Conservation (phyloP, 176 grass and related monocot genomes). For the Ampelocalamus luodianensis region DNA sequence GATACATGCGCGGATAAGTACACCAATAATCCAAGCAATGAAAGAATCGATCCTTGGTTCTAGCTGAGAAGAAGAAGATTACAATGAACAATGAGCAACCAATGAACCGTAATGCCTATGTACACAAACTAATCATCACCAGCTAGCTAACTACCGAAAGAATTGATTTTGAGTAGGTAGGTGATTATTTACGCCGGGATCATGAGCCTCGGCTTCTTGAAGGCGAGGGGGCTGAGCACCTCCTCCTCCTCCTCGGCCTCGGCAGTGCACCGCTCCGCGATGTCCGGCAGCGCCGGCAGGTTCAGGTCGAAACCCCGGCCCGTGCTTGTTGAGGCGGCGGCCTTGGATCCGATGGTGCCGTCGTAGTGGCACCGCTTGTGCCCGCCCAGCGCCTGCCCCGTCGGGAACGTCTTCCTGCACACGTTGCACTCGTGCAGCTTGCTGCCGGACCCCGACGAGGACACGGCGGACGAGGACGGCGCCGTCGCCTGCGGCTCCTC, state of each 20-base stretch:
- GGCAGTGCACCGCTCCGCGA: slow-evolving; percentile 21
- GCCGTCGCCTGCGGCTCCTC: background rate
- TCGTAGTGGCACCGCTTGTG: slow-evolving; percentile 94
- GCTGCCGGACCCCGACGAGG: slow-evolving; percentile 26
- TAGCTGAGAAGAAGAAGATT: background rate
- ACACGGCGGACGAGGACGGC: slow-evolving; percentile 32
- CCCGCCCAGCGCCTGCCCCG: slow-evolving; percentile 86
- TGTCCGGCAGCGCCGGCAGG: slow-evolving; percentile 62
- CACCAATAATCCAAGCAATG: slow-evolving; percentile 24
- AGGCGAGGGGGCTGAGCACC: slow-evolving; percentile 77
- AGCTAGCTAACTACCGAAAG: background rate
- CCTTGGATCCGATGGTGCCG: slow-evolving; percentile 50
- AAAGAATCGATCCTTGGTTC: slow-evolving; percentile 34
- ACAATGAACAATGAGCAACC: slow-evolving; percentile 10
- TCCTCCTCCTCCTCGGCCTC: slow-evolving; percentile 67
- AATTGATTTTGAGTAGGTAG: background rate
- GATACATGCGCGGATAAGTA: background rate
- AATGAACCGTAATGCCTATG: background rate
- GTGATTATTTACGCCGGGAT: slow-evolving; percentile 44
- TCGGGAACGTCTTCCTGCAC: slow-evolving; percentile 76
- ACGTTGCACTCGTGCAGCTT: slow-evolving; percentile 71
- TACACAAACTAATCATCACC: slow-evolving; percentile 22
- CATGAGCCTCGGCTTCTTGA: slow-evolving; percentile 83
- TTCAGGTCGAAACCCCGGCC: slow-evolving; percentile 71
- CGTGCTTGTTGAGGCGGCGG: background rate